Percentiles rank a stretch among this genome's conserved stretches.
Evolutionary conservation across 2,329 filamentous ascomycete genomes (phyloP).

Genomic region (Cladosporium sp.): DNA sequence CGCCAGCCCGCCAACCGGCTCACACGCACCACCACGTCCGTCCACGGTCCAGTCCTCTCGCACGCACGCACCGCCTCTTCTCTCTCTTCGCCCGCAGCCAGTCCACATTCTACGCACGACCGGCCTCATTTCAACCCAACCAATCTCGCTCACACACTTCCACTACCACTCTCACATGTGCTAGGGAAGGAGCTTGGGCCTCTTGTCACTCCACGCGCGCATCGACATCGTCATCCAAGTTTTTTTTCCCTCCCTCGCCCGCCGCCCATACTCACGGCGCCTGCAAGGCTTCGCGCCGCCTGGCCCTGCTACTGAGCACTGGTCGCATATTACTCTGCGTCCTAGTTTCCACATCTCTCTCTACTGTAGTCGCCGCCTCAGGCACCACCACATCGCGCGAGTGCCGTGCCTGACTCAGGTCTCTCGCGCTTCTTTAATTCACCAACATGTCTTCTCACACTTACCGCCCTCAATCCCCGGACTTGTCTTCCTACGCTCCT

Average conservation of each 20-base stretch:
- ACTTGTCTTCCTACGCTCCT: constrained; percentile 33
- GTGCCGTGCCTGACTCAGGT: constrained; percentile 8
- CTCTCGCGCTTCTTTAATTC: constrained; percentile 9
- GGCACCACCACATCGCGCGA: neutral
- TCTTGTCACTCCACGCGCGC: neutral
- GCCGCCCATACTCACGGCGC: neutral
- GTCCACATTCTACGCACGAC: no score
- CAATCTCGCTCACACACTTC: no score
- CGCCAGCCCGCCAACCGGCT: neutral
- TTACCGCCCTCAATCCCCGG: constrained; percentile 11
- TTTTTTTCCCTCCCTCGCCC: neutral
- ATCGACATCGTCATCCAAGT: neutral
- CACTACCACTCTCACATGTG: neutral
- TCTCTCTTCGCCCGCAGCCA: neutral
- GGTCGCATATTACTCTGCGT: neutral
- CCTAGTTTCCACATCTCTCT: neutral
- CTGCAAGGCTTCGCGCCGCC: neutral
- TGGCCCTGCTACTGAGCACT: neutral
- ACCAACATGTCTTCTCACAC: constrained; percentile 6
- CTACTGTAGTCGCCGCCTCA: neutral
- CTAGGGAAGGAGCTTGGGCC: neutral
- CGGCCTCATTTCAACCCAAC: no score
- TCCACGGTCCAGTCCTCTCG: no score
- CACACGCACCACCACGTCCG: neutral
- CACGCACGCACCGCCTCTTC: neutral